Conservation (phyloP, 768 basidiomycete species). For the Tricholoma saponaceum region DNA sequence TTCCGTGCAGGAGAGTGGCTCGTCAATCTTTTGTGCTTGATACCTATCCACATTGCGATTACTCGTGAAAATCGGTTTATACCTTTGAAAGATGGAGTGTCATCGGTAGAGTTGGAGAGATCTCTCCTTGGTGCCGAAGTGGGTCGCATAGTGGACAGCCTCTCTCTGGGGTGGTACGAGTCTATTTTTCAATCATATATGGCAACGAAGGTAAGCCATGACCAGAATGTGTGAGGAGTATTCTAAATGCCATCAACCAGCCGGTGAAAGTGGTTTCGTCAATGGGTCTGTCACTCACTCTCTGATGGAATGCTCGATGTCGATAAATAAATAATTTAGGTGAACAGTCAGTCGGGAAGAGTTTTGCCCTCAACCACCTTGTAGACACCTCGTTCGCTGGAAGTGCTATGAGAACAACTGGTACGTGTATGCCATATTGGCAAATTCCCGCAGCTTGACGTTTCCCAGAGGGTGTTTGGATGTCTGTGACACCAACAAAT, state of each 20-base stretch:
- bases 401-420: constrained; percentile 61
- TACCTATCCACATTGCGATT: constrained; percentile 61
- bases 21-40: constrained; percentile 54
- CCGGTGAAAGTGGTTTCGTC: constrained; percentile 64
- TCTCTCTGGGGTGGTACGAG: constrained; percentile 65
- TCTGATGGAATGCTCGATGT: background rate
- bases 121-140: constrained; percentile 57
- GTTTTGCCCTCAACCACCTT: constrained; percentile 55
- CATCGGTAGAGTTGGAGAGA: constrained; percentile 45
- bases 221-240: background rate
- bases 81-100: constrained; percentile 52
- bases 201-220: constrained; percentile 43
- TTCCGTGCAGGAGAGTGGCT: constrained; percentile 59
- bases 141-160: constrained; percentile 47
- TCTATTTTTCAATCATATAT: constrained; percentile 60
- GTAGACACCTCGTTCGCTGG: constrained; percentile 64
- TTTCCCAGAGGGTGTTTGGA: constrained; percentile 53
- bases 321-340: constrained; percentile 23
- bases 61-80: constrained; percentile 58
- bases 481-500: constrained; percentile 60
- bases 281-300: constrained; percentile 38
- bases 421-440: constrained; percentile 11
- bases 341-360: constrained; percentile 64
- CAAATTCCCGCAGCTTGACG: background rate
- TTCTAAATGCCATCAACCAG: constrained; percentile 22